Base-by-base conservation (phyloP, 805 yeast genomes). In the Ogataea glucozyma region DNA sequence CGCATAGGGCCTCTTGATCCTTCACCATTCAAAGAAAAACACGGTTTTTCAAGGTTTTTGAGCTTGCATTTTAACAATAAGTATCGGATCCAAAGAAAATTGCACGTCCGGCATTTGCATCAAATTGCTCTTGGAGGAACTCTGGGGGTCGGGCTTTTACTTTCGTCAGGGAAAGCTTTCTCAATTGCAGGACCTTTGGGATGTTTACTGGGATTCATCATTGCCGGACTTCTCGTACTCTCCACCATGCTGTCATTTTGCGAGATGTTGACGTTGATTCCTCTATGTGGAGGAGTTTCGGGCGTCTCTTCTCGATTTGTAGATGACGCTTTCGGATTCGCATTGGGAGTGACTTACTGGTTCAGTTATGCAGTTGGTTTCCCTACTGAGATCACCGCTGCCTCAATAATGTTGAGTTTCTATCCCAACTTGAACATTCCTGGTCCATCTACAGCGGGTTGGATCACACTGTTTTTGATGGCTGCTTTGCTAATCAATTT, bases 41-140 rank as follows among this genome's bases (percentile, higher is more conserved):
- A n/a, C n/a, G n/a, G n/a, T n/a, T n/a, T n/a, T n/a, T 35, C 38
- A 10, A 26, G 18, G 4, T 39, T 41, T 24, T 43, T 52, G 31
- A 44, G 40, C 40, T 18, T 49, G 38, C 39, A 38, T 8, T 29
- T 46, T 19, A 54, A 50, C 34, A 49, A 55, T 27, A 57, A 55
- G 30, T 57, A 62, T 27, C 55, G 57, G 33, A 57, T 81, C 33
- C 85, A 80, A 47, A 65, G 90, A 43, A 79, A 78, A 47, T 66
- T 85, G 32, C 73, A 74, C 41, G 78, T 80, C 21, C 65, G 88
- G 17, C 91, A 85, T 60, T 64, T 85, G 14, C 89, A 85, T 56
- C 83, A 85, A 81, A 81, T 85, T 35, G 85, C 90, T 0, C 67
- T 86, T 22, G 88, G 89, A 3, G 91, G 89, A 2, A 83, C 90